A percentile compares a stretch with the other conserved stretches of the same genome.
These are phyloP conservation scores for Serendipita sp. DNA, from an alignment of 768 basidiomycete species.

Conservation along the genomic window DNA sequence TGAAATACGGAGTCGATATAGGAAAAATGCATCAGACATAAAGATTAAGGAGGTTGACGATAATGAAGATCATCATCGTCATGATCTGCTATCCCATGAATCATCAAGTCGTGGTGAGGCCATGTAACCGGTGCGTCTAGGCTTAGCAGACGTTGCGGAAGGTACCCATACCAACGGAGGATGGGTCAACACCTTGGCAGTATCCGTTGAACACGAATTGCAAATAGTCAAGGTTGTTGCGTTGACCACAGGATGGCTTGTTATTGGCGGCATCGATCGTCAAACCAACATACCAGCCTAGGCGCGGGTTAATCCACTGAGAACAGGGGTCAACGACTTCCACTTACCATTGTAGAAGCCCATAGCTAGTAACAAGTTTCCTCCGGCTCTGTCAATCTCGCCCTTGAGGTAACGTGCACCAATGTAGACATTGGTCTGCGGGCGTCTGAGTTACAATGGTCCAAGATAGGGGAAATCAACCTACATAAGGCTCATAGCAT, in stretches of 20 bases:
- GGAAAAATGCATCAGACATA: too few relatives aligned
- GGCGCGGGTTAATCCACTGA: too few relatives aligned
- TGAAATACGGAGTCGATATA: background rate
- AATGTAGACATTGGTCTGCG: conserved; percentile 45
- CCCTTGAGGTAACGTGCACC: conserved; percentile 43
- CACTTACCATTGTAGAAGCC: conserved; percentile 53
- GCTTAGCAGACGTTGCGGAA: conserved; percentile 1
- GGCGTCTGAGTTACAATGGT: background rate
- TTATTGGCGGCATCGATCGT: conserved; percentile 14
- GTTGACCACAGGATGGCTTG: conserved; percentile 14
- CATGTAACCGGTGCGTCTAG: background rate
- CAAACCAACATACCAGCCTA: conserved; percentile 10
- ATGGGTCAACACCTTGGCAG: background rate
- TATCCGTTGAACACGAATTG: conserved; percentile 11
- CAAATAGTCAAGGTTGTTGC: conserved; percentile 23
- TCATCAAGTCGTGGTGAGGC: too few relatives aligned
- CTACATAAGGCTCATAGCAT: background rate
- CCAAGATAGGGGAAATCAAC: background rate
- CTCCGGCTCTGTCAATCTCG: conserved; percentile 30
- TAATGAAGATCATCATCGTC: too few relatives aligned
- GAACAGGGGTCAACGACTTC: background rate
- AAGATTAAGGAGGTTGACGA: too few relatives aligned
- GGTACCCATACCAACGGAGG: background rate
- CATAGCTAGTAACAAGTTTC: conserved; percentile 39
- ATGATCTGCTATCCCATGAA: too few relatives aligned